Conservation (phyloP, 108 stramenopile species). For the Nitzschia inconspicua region DNA sequence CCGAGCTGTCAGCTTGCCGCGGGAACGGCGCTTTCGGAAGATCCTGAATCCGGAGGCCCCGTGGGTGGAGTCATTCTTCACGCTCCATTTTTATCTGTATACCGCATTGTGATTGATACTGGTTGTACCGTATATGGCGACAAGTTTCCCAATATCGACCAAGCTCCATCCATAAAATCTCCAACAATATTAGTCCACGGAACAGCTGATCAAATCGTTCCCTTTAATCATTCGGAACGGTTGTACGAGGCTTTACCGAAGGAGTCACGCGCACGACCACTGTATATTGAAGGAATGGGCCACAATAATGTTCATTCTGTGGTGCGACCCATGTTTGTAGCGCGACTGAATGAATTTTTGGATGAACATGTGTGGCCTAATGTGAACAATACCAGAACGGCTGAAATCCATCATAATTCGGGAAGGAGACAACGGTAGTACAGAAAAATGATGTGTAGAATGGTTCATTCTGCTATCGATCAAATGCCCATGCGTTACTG, state of each 20-base stretch:
- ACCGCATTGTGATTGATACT: conserved; percentile 89
- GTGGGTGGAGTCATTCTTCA: conserved; percentile 95
- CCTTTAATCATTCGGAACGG: conserved; percentile 89
- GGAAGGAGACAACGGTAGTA: neutral
- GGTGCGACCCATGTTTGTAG: conserved; percentile 78
- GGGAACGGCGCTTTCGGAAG: conserved; percentile 65
- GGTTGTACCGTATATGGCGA: conserved; percentile 94
- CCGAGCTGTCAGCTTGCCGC: conserved; percentile 94
- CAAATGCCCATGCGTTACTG: no score
- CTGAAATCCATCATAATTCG: neutral
- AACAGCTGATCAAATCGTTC: conserved; percentile 93
- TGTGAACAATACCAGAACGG: conserved; percentile 13
- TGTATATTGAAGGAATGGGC: conserved; percentile 90
- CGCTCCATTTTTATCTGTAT: conserved; percentile 92
- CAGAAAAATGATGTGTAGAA: no score
- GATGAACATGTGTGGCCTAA: conserved; percentile 67
- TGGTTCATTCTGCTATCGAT: no score
- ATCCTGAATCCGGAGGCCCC: conserved; percentile 36
- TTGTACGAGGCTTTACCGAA: conserved; percentile 56
- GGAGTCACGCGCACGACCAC: conserved; percentile 60
- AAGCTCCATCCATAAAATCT: conserved; percentile 66
- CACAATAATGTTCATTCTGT: conserved; percentile 87
- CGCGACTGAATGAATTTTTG: conserved; percentile 70
- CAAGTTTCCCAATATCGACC: conserved; percentile 94
- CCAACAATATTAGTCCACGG: conserved; percentile 90